These are phyloP conservation scores for Thalassiosira hispida DNA, from an alignment of 352 stramenopile genomes.

Conservation along the genomic window DNA sequence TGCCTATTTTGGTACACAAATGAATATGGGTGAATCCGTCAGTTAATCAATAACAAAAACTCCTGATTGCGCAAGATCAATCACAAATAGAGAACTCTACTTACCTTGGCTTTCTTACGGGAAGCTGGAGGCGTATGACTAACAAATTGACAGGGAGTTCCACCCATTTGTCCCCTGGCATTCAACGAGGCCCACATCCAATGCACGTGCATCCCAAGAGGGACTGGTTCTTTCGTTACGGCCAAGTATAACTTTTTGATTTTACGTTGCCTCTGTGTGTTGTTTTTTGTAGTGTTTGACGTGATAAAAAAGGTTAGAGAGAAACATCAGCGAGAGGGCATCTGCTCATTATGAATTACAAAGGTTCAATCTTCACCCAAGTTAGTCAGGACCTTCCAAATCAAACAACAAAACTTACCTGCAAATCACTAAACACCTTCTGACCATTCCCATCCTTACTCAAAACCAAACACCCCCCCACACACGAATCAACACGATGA, in stretches of 20 bases:
- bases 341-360: no score
- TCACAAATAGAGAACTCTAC: conserved; percentile 2
- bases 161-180: conserved; percentile 63
- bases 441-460: conserved; percentile 83
- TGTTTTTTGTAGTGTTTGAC: not conserved
- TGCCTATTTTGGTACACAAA: conserved; percentile 43
- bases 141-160: conserved; percentile 81
- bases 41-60: not conserved
- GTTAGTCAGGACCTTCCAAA: no score
- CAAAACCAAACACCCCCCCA: conserved; percentile 84
- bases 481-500: conserved; percentile 83
- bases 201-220: conserved; percentile 82
- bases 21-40: not conserved
- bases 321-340: not conserved
- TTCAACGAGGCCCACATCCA: conserved; percentile 81
- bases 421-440: conserved; percentile 75
- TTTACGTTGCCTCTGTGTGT: conserved; percentile 69
- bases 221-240: conserved; percentile 77
- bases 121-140: conserved; percentile 64
- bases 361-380: no score
- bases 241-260: conserved; percentile 84
- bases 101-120: conserved; percentile 70
- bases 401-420: conserved; percentile 19
- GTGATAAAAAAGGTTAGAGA: not conserved
- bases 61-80: not conserved